Evolutionary conservation across 345 rosid genomes (phyloP).

Genomic region (Syzygium aromaticum): DNA sequence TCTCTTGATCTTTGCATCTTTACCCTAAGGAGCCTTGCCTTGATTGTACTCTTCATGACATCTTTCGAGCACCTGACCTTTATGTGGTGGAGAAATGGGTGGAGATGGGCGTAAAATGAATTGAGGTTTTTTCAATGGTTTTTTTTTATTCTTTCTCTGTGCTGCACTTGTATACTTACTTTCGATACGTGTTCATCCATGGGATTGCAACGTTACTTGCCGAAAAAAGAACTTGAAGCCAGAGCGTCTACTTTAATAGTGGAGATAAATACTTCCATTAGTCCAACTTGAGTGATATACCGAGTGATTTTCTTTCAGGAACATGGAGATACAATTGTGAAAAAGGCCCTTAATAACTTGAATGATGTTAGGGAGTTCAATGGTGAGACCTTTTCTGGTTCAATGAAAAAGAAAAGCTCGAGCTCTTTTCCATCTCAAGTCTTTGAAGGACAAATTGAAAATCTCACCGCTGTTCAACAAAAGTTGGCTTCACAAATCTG

Average conservation of each 20-base stretch:
- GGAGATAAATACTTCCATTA: too few species aligned
- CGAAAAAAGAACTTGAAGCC: neutral
- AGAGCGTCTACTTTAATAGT: neutral
- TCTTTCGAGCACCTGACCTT: neutral
- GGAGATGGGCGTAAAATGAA: neutral
- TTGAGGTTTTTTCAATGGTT: neutral
- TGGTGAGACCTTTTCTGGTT: neutral
- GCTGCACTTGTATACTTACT: neutral
- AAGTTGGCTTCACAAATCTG: neutral
- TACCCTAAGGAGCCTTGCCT: neutral
- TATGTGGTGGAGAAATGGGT: neutral
- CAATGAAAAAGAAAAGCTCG: too few species aligned
- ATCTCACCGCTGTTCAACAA: neutral
- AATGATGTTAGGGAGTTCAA: neutral
- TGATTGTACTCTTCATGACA: neutral
- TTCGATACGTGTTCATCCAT: neutral
- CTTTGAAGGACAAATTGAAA: rapidly evolving
- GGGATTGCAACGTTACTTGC: neutral
- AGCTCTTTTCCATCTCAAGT: too few species aligned
- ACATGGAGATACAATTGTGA: neutral
- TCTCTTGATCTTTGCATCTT: neutral
- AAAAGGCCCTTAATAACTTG: rapidly evolving
- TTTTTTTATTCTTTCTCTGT: neutral
- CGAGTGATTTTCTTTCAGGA: neutral
- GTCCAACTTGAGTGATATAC: neutral